Percentiles rank a stretch among this genome's conserved stretches.
Conservation (phyloP, 768 basidiomycete genomes). For the Russula ochroleuca region DNA sequence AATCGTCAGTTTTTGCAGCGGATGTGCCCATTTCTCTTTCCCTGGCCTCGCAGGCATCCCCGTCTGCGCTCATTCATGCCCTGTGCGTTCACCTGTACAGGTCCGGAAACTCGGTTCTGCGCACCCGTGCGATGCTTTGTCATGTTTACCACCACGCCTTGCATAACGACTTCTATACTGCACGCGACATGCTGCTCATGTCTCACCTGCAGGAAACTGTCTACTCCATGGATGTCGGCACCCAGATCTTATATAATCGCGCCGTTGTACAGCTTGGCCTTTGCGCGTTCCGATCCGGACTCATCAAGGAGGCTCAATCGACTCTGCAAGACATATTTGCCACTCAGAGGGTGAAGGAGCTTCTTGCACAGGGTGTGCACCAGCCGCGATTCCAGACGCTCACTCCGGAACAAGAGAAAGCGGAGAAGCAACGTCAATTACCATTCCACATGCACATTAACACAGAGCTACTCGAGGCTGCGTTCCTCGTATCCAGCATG, state of each 20-base stretch:
- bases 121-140: conserved; percentile 94
- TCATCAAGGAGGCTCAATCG: conserved; percentile 90
- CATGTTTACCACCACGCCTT: conserved; percentile 97
- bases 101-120: conserved; percentile 82
- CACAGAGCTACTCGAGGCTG: conserved; percentile 94
- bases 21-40: conserved; percentile 61
- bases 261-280: conserved; percentile 96
- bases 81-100: conserved; percentile 93
- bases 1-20: conserved; percentile 57
- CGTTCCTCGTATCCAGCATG: conserved; percentile 98
- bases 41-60: conserved; percentile 49
- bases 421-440: conserved; percentile 90
- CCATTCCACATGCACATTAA: conserved; percentile 99
- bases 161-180: conserved; percentile 93
- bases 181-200: conserved; percentile 98
- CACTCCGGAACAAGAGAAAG: conserved; percentile 93
- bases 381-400: conserved; percentile 84
- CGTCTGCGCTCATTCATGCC: conserved; percentile 77
- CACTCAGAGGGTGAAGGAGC: conserved; percentile 94
- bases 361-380: conserved; percentile 94
- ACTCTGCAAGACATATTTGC: conserved; percentile 95
- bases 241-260: conserved; percentile 97
- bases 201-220: conserved; percentile 97
- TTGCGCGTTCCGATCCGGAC: conserved; percentile 91
- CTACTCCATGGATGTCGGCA: conserved; percentile 92